These are phyloP conservation scores for Evernia prunastri DNA, from an alignment of 495 filamentous ascomycete species.

Conservation along the genomic window DNA sequence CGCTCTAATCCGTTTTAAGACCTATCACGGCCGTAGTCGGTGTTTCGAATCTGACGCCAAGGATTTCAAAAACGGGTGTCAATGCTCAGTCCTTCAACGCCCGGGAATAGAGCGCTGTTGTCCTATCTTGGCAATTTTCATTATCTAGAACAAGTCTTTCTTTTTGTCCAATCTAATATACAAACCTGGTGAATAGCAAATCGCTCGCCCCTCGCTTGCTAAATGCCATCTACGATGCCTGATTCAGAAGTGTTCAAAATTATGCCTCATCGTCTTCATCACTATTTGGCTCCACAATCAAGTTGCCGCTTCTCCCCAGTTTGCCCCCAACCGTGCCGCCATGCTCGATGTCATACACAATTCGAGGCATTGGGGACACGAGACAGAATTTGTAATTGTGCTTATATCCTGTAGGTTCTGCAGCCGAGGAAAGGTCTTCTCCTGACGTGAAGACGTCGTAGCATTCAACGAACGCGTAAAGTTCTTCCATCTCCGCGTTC, in stretches of 20 bases:
- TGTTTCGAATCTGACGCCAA: no score
- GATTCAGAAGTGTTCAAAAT: neutral
- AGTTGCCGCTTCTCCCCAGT: constrained; percentile 77
- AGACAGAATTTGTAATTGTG: constrained; percentile 78
- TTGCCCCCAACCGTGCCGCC: constrained; percentile 59
- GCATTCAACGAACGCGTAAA: constrained; percentile 97
- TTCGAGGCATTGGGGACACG: constrained; percentile 74
- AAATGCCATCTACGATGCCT: constrained; percentile 4
- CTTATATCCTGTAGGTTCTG: constrained; percentile 59
- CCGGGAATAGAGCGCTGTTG: neutral
- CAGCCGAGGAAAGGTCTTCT: constrained; percentile 29
- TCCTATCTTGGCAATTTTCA: neutral
- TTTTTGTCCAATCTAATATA: neutral
- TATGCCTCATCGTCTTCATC: constrained; percentile 51
- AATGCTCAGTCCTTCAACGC: neutral
- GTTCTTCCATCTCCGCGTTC: constrained; percentile 66
- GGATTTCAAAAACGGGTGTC: no score
- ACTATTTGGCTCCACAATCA: constrained; percentile 71
- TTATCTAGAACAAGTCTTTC: neutral
- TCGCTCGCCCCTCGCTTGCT: neutral
- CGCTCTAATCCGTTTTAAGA: neutral
- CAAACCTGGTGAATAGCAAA: neutral
- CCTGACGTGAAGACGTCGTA: constrained; percentile 54
- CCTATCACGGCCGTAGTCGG: neutral
- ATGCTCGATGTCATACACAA: constrained; percentile 61